Conservation (phyloP, 2,329 filamentous ascomycete species). For the Talaromyces atroroseus region DNA sequence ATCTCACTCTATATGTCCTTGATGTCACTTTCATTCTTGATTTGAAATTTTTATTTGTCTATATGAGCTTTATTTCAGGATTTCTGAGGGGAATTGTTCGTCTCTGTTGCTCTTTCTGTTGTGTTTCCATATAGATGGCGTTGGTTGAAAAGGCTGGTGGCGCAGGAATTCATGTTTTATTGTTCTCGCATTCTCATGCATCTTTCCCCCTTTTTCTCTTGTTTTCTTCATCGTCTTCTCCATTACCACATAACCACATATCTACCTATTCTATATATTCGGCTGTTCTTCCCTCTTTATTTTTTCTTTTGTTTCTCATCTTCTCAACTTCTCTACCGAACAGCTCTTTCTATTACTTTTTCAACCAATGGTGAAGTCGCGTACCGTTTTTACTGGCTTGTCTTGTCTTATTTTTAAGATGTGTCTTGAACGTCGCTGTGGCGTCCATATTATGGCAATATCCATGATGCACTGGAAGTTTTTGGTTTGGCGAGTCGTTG, state of each 20-base stretch:
- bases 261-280: neutral
- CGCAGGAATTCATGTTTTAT: conserved; percentile 17
- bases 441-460: neutral
- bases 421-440: neutral
- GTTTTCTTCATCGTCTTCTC: conserved; percentile 8
- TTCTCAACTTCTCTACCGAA: neutral
- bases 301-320: neutral
- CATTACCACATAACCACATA: neutral
- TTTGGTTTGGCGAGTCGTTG: neutral
- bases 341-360: neutral
- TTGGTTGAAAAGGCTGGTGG: conserved; percentile 29
- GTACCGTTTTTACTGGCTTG: neutral
- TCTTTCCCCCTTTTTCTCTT: conserved; percentile 11
- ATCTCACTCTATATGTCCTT: conserved; percentile 25
- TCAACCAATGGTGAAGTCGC: neutral
- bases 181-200: conserved; percentile 7
- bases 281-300: conserved; percentile 4
- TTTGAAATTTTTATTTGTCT: conserved; percentile 25
- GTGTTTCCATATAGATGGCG: conserved; percentile 33
- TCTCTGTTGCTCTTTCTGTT: conserved; percentile 25
- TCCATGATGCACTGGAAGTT: neutral
- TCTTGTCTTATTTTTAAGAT: neutral
- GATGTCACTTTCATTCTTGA: conserved; percentile 14
- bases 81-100: conserved; percentile 12
- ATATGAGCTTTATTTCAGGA: conserved; percentile 18